Evolutionary conservation across 1,139 yeast species (phyloP).

Genomic region (Taiozyma sp.): DNA sequence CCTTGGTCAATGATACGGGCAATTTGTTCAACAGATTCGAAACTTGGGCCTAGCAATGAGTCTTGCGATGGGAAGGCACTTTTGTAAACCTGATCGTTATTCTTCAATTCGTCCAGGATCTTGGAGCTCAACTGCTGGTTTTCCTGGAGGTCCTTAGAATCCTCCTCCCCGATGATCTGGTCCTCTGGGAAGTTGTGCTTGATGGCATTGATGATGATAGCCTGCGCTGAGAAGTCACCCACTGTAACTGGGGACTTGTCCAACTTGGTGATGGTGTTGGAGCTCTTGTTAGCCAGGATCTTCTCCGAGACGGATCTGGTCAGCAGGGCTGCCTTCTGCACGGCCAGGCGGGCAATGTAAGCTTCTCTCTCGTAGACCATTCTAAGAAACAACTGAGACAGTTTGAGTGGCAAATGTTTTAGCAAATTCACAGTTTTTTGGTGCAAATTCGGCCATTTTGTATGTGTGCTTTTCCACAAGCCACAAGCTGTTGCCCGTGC

Average conservation of each 20-base stretch:
- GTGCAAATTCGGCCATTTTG: too few species aligned
- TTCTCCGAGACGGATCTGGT: slow-evolving; percentile 69
- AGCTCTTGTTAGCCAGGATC: slow-evolving; percentile 50
- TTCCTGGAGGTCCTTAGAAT: slow-evolving; percentile 57
- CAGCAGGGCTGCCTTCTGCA: slow-evolving; percentile 75
- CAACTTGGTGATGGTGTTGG: slow-evolving; percentile 67
- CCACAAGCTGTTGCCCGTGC: not conserved
- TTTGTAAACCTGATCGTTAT: slow-evolving; percentile 30
- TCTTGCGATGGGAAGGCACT: slow-evolving; percentile 21
- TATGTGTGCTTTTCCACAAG: not conserved
- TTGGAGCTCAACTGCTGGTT: slow-evolving; percentile 40
- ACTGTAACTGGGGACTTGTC: slow-evolving; percentile 95
- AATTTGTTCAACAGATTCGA: slow-evolving; percentile 44
- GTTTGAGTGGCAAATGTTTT: not conserved
- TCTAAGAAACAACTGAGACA: not conserved
- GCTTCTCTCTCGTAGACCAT: slow-evolving; percentile 46
- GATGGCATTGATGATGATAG: slow-evolving; percentile 81
- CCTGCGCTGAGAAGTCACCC: slow-evolving; percentile 97
- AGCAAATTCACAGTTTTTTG: too few species aligned
- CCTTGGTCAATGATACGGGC: slow-evolving; percentile 73
- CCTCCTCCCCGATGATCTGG: slow-evolving; percentile 92
- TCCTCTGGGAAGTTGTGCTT: slow-evolving; percentile 75
- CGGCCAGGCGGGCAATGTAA: slow-evolving; percentile 80
- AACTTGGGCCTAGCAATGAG: slow-evolving; percentile 23
- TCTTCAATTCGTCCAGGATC: slow-evolving; percentile 45